Evolutionary conservation across 192 early-diverging fungal species (phyloP).

Genomic region (Coemansia sp.): DNA sequence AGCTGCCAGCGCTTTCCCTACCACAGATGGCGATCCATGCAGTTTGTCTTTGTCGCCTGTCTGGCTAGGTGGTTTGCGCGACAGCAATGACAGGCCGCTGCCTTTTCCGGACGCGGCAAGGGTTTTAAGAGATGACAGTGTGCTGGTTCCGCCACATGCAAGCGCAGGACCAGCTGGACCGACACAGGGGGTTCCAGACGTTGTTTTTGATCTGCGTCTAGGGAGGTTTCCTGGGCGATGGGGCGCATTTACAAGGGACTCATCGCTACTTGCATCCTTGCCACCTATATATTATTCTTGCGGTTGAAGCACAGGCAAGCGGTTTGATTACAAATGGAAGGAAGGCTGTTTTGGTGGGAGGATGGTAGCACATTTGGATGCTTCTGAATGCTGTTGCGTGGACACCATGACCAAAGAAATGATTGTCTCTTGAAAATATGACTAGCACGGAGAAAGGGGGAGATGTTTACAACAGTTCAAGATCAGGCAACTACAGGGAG

Average conservation of each 20-base stretch:
- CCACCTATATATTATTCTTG: slow-evolving; percentile 8
- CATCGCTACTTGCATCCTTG: slow-evolving; percentile 14
- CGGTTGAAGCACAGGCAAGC: neutral
- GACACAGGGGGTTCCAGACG: neutral
- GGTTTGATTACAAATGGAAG: neutral
- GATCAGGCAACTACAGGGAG: neutral
- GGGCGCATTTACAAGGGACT: slow-evolving; percentile 15
- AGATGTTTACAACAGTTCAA: neutral
- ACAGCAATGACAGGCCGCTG: slow-evolving; percentile 1
- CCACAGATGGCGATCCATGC: slow-evolving; percentile 7
- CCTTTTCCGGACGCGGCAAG: slow-evolving; percentile 3
- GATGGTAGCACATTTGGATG: neutral
- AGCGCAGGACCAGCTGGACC: neutral
- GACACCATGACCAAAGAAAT: no score
- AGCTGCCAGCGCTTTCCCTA: slow-evolving; percentile 44
- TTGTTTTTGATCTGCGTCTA: neutral
- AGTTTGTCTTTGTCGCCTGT: neutral
- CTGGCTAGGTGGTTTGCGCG: slow-evolving; percentile 1
- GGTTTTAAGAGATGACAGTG: slow-evolving; percentile 17
- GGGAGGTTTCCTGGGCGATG: slow-evolving; percentile 31
- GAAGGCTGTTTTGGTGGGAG: neutral
- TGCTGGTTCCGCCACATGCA: neutral
- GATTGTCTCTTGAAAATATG: neutral
- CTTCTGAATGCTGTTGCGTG: no score
- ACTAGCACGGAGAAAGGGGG: neutral